A percentile compares a stretch with the other conserved stretches of the same genome.
Evolutionary conservation across 805 yeast species (phyloP).

Genomic region (Komagataella mondaviorum): DNA sequence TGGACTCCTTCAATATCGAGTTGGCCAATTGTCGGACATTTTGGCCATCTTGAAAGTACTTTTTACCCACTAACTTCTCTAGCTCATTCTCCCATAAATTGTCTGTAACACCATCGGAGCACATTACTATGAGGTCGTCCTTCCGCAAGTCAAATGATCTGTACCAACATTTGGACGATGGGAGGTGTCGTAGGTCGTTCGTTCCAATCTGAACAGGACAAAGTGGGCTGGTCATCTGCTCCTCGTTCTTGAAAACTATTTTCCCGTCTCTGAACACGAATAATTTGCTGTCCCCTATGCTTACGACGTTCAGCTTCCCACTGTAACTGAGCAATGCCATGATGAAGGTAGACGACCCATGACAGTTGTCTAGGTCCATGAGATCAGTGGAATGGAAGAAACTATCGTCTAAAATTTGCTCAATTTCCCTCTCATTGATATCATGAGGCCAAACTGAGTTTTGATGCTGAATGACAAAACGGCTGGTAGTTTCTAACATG

Average conservation of each 20-base stretch:
- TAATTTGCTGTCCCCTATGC: conserved; percentile 38
- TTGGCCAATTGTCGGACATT: conserved; percentile 25
- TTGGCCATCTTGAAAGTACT: conserved; percentile 12
- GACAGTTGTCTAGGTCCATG: conserved; percentile 32
- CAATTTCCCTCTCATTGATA: conserved; percentile 24
- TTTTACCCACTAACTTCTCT: conserved; percentile 20
- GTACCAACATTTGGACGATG: conserved; percentile 34
- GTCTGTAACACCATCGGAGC: conserved; percentile 43
- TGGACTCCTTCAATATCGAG: conserved; percentile 26
- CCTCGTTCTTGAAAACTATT: conserved; percentile 27
- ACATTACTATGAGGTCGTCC: conserved; percentile 29
- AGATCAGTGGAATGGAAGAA: conserved; percentile 32
- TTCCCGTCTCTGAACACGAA: conserved; percentile 33
- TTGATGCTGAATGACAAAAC: conserved; percentile 8
- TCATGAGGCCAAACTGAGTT: background rate
- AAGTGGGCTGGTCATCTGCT: conserved; percentile 28
- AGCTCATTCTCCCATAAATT: conserved; percentile 37
- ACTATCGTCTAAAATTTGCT: conserved; percentile 30
- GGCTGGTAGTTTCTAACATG: conserved; percentile 34
- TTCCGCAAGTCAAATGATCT: conserved; percentile 23
- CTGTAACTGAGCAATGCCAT: conserved; percentile 24
- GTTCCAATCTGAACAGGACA: conserved; percentile 48
- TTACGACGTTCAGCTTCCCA: conserved; percentile 21
- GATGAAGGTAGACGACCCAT: conserved; percentile 36
- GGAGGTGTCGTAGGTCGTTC: conserved; percentile 24